phyloP scores from a whole-genome alignment of 768 basidiomycete genomes.

The Auriscalpium orientale region DNA sequence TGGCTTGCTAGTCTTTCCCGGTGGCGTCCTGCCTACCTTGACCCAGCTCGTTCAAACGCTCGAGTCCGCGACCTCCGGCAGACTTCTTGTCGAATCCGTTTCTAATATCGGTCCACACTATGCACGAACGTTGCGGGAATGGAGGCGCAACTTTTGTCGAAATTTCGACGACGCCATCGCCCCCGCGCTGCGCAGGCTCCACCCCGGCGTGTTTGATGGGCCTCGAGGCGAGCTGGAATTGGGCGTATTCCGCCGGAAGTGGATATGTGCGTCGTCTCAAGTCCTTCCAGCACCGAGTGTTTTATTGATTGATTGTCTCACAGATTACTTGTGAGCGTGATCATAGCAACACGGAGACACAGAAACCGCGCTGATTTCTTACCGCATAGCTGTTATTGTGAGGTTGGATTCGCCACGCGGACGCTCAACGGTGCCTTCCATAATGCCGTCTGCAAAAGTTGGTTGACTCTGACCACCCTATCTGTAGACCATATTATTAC shows the following conservation, averaged over 20 bases:
- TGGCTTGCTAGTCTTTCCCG: constrained; percentile 4
- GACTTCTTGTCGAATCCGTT: constrained; percentile 8
- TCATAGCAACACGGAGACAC: neutral
- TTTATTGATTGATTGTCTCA: constrained; percentile 4
- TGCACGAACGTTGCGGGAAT: constrained; percentile 73
- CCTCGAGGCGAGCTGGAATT: constrained; percentile 41
- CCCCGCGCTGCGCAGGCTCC: constrained; percentile 45
- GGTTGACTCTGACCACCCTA: neutral
- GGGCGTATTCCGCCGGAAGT: constrained; percentile 69
- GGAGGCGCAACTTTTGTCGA: constrained; percentile 53
- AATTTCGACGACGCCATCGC: constrained; percentile 40
- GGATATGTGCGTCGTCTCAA: constrained; percentile 46
- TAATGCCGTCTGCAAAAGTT: neutral
- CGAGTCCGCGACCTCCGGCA: constrained; percentile 4
- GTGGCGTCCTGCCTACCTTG: constrained; percentile 12
- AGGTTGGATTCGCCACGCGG: constrained; percentile 62
- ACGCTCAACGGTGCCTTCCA: constrained; percentile 49
- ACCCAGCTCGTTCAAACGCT: constrained; percentile 11
- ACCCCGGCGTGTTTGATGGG: constrained; percentile 47
- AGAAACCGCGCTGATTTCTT: neutral
- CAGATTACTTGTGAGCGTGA: constrained; percentile 45
- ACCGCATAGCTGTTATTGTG: constrained; percentile 52
- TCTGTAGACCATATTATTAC: constrained; percentile 55
- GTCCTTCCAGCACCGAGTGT: neutral
- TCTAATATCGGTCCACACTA: constrained; percentile 43